Evolutionary conservation across 2,329 filamentous ascomycete species (phyloP).

Genomic region (Cryoendolithus antarcticus): DNA sequence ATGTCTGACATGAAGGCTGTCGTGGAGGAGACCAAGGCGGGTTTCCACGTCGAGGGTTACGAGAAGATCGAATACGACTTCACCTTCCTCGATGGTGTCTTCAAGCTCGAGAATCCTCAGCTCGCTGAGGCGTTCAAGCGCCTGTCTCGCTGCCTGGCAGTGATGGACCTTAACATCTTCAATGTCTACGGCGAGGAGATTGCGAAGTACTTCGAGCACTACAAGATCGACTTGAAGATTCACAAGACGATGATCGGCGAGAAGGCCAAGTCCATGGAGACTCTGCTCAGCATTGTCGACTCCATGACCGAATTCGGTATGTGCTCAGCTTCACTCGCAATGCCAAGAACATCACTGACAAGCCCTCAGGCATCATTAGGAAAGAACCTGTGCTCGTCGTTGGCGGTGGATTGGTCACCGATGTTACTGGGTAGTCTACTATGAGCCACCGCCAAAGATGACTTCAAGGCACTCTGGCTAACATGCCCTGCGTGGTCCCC

Average conservation of each 20-base stretch:
- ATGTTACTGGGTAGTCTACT: conserved; percentile 56
- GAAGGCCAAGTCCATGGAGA: conserved; percentile 62
- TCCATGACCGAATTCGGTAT: conserved; percentile 65
- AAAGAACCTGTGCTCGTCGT: conserved; percentile 55
- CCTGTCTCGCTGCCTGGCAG: conserved; percentile 54
- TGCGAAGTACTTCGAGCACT: conserved; percentile 54
- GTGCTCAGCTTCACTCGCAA: conserved; percentile 24
- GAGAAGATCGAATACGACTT: conserved; percentile 70
- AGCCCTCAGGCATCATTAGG: conserved; percentile 10
- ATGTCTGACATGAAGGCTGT: conserved; percentile 62
- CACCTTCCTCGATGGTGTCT: conserved; percentile 58
- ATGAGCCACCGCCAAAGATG: conserved; percentile 27
- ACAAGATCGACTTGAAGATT: conserved; percentile 49
- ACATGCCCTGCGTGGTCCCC: conserved; percentile 20
- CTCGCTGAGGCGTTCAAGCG: conserved; percentile 52
- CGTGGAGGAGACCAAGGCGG: conserved; percentile 49
- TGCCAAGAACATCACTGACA: background rate
- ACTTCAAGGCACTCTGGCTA: conserved; percentile 40
- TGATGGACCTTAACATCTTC: conserved; percentile 61
- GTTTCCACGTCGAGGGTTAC: conserved; percentile 60
- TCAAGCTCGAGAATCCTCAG: conserved; percentile 47
- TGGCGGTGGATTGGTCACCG: conserved; percentile 58
- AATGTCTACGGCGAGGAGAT: conserved; percentile 55
- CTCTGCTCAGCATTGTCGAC: conserved; percentile 55
- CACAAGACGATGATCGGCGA: conserved; percentile 66